A percentile compares a stretch with the other conserved stretches of the same genome.
These are phyloP conservation scores for Plasmodium fragile DNA, from an alignment of 169 alveolate species.

Conservation along the genomic window DNA sequence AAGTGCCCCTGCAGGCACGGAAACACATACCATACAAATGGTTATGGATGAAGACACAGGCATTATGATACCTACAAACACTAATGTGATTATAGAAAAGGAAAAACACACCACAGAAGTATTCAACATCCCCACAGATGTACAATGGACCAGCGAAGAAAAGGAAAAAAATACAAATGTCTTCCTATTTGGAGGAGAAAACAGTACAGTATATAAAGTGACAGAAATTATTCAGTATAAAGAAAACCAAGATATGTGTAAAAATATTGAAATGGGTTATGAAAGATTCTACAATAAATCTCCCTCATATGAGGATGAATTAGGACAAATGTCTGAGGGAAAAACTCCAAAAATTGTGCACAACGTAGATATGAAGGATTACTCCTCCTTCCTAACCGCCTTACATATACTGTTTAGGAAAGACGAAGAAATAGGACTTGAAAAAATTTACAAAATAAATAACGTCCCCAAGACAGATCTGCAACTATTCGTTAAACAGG, in stretches of 20 bases:
- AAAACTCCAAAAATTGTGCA: not conserved
- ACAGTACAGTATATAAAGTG: not conserved
- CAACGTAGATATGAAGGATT: slow-evolving; percentile 19
- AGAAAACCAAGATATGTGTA: slow-evolving; percentile 1
- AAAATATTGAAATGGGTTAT: slow-evolving; percentile 3
- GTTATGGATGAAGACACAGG: slow-evolving; percentile 55
- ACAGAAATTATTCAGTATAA: slow-evolving; percentile 23
- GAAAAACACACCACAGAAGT: not conserved
- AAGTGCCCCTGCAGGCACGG: not conserved
- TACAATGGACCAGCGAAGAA: slow-evolving; percentile 1
- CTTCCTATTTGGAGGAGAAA: not conserved
- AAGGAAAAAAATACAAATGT: slow-evolving; percentile 21
- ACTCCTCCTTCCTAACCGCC: slow-evolving; percentile 18
- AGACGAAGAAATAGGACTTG: not conserved
- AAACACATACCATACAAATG: not conserved
- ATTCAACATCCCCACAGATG: slow-evolving; percentile 4
- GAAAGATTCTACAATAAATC: slow-evolving; percentile 14
- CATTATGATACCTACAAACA: slow-evolving; percentile 12
- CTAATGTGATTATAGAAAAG: not conserved
- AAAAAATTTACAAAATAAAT: slow-evolving; percentile 55
- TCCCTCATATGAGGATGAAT: not conserved
- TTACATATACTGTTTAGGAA: slow-evolving; percentile 28
- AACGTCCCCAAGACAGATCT: slow-evolving; percentile 27
- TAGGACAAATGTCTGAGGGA: not conserved
- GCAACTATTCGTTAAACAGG: slow-evolving; percentile 21